Evolutionary conservation across 2,329 filamentous ascomycete species (phyloP), one percentile per base, ranked within the genome.

Genomic region (Blastomyces parvus): DNA sequence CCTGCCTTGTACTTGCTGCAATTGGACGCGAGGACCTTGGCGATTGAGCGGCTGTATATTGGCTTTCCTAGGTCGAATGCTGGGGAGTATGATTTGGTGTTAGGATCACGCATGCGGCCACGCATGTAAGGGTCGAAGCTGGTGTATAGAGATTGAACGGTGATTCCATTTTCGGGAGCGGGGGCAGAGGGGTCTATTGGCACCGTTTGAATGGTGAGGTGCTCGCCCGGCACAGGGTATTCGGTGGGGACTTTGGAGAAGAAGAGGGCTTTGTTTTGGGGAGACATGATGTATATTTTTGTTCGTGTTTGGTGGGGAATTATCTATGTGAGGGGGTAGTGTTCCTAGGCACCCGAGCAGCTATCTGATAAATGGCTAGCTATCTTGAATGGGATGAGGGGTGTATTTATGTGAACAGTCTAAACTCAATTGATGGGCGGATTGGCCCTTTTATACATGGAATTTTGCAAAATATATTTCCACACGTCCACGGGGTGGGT

Each of bases 61-160:
- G 89, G 84, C 69, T 83, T 76, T 72, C 82, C 81, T 57, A 89
- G 74, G 19, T 80, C 73, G 71, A 86, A 90, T 2, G 87, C 75
- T 1, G 86, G 80, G 27, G 80, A 74, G 79, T 91, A 94, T 11
- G 88, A 91, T 77, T 88, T 85, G 72, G 78, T 70, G 44, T 79
- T 74, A 7, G 88, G 72, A 58, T 81, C 76, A 58, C 90, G 86
- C 88, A 96, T 92, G 68, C 85, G 84, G 65, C 88, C 88, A 63
- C 91, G 88, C 80, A 89, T 85, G 79, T 95, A 96, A 1, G 91
- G 91, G 75, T 96, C 91, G 77, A 88, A 88, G 50, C 89, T 92
- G 67, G 86, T 81, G 74, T 88, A 90, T 70, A 88, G 83, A 69
- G 88, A 84, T 78, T 90, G 84, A 67, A 88, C 77, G 40, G 84